Evolutionary conservation across 1,284 basidiomycete species (phyloP), one percentile per base, ranked within the genome.

Genomic region (Ustilago trichophora): DNA sequence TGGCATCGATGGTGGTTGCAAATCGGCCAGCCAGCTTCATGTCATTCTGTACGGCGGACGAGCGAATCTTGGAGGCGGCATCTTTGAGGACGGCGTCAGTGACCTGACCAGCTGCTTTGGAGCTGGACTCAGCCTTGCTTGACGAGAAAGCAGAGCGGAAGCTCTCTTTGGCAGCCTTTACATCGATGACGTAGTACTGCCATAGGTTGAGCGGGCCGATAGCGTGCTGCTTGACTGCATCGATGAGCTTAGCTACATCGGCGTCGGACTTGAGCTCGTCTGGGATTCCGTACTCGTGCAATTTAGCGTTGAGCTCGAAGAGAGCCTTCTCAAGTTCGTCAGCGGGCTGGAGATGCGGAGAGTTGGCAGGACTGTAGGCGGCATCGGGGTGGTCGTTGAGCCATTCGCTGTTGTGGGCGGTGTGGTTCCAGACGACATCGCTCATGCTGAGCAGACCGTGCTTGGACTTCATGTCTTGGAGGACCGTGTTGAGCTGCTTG

Each of bases 351-450:
- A 78, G 73, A 31, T 78, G 76, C 1, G 76, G 76, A 21, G 76
- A 78, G 54, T 78, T 78, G 47, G 55, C 57, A 7, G 75, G 75
- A 35, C 52, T 76, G 65, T 78, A 78, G 3, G 62, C 75, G 4
- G 75, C 70, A 4, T 77, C 76, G 9, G 76, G 76, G 34, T 78
- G 76, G 11, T 76, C 71, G 49, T 78, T 68, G 35, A 78, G 71
- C 76, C 76, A 78, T 25, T 58, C 62, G 40, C 64, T 70, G 46
- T 73, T 71, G 48, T 75, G 65, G 0, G 75, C 74, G 4, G 75
- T 77, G 54, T 78, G 76, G 21, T 78, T 78, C 56, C 72, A 65
- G 16, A 78, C 76, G 9, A 78, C 67, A 36, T 78, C 76, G 22
- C 63, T 73, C 66, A 78, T 73, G 69, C 75, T 75, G 26, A 75